Percentiles rank a stretch among this genome's conserved stretches.
These are phyloP conservation scores for Xylariaceae sp. DNA, from an alignment of 2,329 filamentous ascomycete species.

Conservation along the genomic window DNA sequence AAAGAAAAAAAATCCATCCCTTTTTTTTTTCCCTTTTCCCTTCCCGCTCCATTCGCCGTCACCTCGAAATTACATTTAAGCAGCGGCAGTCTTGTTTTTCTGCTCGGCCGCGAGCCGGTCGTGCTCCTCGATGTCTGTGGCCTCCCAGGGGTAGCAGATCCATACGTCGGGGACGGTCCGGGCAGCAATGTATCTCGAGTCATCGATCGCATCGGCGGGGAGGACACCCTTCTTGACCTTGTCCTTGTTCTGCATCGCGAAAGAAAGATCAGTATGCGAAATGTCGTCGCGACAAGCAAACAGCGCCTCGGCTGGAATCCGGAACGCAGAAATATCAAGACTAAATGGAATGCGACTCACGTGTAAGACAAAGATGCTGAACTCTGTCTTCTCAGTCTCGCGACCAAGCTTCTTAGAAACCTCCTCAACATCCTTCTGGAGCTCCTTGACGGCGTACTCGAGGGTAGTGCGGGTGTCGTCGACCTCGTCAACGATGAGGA, in stretches of 20 bases:
- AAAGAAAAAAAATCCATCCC: not conserved
- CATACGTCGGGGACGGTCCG: slow-evolving; percentile 88
- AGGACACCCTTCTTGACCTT: slow-evolving; percentile 89
- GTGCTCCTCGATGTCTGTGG: slow-evolving; percentile 87
- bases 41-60: not conserved
- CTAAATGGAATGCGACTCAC: slow-evolving; percentile 44
- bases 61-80: slow-evolving; percentile 4
- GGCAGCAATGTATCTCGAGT: slow-evolving; percentile 75
- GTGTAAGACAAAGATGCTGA: slow-evolving; percentile 93
- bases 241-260: slow-evolving; percentile 72
- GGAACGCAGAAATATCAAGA: not conserved
- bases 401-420: slow-evolving; percentile 69
- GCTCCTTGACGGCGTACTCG: slow-evolving; percentile 72
- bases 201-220: slow-evolving; percentile 68
- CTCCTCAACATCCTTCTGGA: slow-evolving; percentile 82
- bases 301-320: not conserved
- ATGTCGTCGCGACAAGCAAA: not conserved
- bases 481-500: slow-evolving; percentile 81
- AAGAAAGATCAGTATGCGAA: not conserved
- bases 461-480: slow-evolving; percentile 77
- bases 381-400: slow-evolving; percentile 70
- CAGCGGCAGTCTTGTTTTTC: slow-evolving; percentile 29
- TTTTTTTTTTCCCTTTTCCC: not conserved
- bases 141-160: slow-evolving; percentile 99
- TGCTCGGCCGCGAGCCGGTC: slow-evolving; percentile 60